phyloP scores from a whole-genome alignment of 768 basidiomycete species.

The Galerina sulciceps region DNA sequence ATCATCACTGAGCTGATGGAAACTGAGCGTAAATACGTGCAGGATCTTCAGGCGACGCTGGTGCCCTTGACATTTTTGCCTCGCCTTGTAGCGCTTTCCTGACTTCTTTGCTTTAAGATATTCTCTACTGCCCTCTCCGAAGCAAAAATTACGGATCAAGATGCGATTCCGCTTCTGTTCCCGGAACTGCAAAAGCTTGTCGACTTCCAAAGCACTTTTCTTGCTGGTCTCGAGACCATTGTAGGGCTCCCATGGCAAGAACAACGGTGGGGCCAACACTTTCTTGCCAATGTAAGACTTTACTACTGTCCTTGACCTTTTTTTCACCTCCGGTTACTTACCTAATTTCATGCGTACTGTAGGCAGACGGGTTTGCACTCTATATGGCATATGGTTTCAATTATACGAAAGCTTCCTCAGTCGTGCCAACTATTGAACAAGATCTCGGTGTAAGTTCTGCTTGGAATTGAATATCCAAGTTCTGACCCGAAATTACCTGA shows the following conservation, averaged over 20 bases:
- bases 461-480: constrained; percentile 26
- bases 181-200: constrained; percentile 92
- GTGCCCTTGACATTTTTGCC: constrained; percentile 44
- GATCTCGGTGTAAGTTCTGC: constrained; percentile 74
- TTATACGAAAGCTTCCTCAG: constrained; percentile 84
- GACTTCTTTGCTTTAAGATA: constrained; percentile 56
- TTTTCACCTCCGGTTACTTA: constrained; percentile 46
- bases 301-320: constrained; percentile 42
- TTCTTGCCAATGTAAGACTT: constrained; percentile 78
- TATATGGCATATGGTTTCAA: constrained; percentile 99
- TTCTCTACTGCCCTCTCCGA: constrained; percentile 85
- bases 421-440: constrained; percentile 85
- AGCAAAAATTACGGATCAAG: constrained; percentile 86
- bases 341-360: constrained; percentile 46
- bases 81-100: constrained; percentile 8
- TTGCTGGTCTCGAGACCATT: constrained; percentile 86
- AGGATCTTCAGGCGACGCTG: constrained; percentile 96
- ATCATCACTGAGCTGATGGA: constrained; percentile 89
- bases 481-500: constrained; percentile 44
- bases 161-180: constrained; percentile 95
- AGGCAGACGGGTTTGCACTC: constrained; percentile 95
- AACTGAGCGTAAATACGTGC: constrained; percentile 95
- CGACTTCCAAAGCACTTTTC: constrained; percentile 94
- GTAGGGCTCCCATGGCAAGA: constrained; percentile 82
- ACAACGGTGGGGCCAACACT: constrained; percentile 87